A percentile compares a stretch with the other conserved stretches of the same genome.
Evolutionary conservation across 805 yeast species (phyloP).

Genomic region (Saturnispora serradocipensis): DNA sequence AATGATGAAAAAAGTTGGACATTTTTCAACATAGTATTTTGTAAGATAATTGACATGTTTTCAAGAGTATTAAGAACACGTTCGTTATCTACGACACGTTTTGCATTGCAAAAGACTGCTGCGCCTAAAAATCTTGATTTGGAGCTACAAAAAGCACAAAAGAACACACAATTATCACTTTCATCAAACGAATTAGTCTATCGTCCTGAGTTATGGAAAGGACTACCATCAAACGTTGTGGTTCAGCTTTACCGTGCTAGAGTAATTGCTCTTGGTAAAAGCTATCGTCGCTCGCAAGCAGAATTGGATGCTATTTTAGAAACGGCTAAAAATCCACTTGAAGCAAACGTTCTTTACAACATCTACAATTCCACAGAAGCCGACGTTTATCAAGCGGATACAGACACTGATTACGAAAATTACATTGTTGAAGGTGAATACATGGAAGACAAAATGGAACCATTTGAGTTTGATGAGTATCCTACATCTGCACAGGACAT

Average conservation of each 20-base stretch:
- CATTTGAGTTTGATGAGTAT: conserved; percentile 54
- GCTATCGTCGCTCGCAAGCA: conserved; percentile 38
- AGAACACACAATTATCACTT: conserved; percentile 9
- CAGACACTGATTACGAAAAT: conserved; percentile 33
- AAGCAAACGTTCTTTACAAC: conserved; percentile 20
- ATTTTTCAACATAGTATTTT: not conserved
- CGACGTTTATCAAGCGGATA: conserved; percentile 31
- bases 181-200: conserved; percentile 28
- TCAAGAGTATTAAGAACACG: not conserved
- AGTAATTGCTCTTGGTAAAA: conserved; percentile 40
- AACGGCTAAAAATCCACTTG: conserved; percentile 27
- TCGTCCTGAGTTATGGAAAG: conserved; percentile 64
- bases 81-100: not conserved
- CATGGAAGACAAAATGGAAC: conserved; percentile 23
- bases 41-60: not conserved
- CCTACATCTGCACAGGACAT: conserved; percentile 65
- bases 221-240: conserved; percentile 54
- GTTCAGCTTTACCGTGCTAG: conserved; percentile 54
- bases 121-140: conserved; percentile 4
- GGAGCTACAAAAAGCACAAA: conserved; percentile 10
- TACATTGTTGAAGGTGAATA: conserved; percentile 29
- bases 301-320: conserved; percentile 51
- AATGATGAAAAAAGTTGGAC: conserved; percentile 2
- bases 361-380: conserved; percentile 38
- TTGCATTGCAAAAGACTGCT: not conserved